phyloP scores from a whole-genome alignment of 2,329 filamentous ascomycete genomes.

The Oidium heveae region DNA sequence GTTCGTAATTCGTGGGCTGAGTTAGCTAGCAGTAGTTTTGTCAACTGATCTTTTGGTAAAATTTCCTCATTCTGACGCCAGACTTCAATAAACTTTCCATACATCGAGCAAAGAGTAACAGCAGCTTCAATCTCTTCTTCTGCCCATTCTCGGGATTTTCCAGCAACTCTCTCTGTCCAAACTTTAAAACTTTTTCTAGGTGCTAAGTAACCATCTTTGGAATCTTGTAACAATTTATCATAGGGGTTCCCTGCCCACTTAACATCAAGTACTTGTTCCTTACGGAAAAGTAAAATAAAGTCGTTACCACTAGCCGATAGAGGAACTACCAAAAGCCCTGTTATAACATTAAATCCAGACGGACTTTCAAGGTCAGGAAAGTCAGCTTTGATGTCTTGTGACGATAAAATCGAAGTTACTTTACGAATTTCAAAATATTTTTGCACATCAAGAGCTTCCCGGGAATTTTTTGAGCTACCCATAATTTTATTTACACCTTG shows the following conservation, averaged over 20 bases:
- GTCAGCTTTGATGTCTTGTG: constrained; percentile 49
- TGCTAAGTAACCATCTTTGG: constrained; percentile 49
- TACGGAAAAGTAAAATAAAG: constrained; percentile 77
- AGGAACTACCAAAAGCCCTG: constrained; percentile 60
- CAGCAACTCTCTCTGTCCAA: constrained; percentile 60
- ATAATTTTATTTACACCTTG: constrained; percentile 72
- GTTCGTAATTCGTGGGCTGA: constrained; percentile 98
- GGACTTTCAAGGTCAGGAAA: constrained; percentile 62
- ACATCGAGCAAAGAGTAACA: constrained; percentile 66
- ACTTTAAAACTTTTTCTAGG: constrained; percentile 56
- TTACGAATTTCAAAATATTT: constrained; percentile 61
- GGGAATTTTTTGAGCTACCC: constrained; percentile 46
- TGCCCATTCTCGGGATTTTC: constrained; percentile 67
- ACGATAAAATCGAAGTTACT: constrained; percentile 50
- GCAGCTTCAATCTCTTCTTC: constrained; percentile 78
- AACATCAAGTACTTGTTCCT: constrained; percentile 46
- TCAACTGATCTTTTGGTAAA: constrained; percentile 59
- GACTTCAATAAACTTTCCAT: constrained; percentile 67
- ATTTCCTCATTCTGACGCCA: constrained; percentile 80
- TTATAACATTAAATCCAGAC: constrained; percentile 54
- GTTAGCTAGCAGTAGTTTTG: constrained; percentile 56
- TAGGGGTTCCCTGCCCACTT: constrained; percentile 68
- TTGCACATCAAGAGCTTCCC: constrained; percentile 61
- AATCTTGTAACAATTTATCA: constrained; percentile 48
- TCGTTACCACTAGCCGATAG: constrained; percentile 51